These are phyloP conservation scores for Candida pseudofarinosa DNA, from an alignment of 805 yeast species.

Conservation along the genomic window DNA sequence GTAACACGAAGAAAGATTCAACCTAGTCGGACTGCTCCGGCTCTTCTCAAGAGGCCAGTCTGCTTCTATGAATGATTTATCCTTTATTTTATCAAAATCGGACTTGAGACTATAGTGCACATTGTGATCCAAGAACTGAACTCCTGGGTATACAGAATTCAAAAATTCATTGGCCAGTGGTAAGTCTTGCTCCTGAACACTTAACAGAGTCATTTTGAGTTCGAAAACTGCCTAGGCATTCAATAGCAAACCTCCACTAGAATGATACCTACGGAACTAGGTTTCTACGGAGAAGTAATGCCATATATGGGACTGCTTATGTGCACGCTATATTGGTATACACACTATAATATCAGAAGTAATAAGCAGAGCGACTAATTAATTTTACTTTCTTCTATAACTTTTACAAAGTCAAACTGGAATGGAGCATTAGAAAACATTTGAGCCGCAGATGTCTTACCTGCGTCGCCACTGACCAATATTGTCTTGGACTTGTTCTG, in stretches of 20 bases:
- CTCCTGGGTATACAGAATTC: slow-evolving; percentile 36
- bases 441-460: too few relatives aligned
- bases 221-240: too few relatives aligned
- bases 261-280: too few relatives aligned
- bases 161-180: slow-evolving; percentile 30
- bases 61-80: neutral
- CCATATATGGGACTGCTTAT: neutral
- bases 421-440: too few relatives aligned
- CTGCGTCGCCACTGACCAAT: too few relatives aligned
- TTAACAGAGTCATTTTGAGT: slow-evolving; percentile 22
- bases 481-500: too few relatives aligned
- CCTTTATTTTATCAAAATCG: neutral
- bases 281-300: neutral
- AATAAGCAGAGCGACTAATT: neutral
- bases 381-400: neutral
- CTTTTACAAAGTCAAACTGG: neutral
- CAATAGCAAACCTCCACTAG: too few relatives aligned
- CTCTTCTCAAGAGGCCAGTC: slow-evolving; percentile 22
- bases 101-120: slow-evolving; percentile 24
- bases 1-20: slow-evolving; percentile 21
- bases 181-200: slow-evolving; percentile 13
- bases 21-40: slow-evolving; percentile 9
- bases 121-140: slow-evolving; percentile 27
- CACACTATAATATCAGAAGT: neutral
- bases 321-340: neutral